Evolutionary conservation across 2,329 filamentous ascomycete genomes (phyloP).

Genomic region (Hypoxylon sp.): DNA sequence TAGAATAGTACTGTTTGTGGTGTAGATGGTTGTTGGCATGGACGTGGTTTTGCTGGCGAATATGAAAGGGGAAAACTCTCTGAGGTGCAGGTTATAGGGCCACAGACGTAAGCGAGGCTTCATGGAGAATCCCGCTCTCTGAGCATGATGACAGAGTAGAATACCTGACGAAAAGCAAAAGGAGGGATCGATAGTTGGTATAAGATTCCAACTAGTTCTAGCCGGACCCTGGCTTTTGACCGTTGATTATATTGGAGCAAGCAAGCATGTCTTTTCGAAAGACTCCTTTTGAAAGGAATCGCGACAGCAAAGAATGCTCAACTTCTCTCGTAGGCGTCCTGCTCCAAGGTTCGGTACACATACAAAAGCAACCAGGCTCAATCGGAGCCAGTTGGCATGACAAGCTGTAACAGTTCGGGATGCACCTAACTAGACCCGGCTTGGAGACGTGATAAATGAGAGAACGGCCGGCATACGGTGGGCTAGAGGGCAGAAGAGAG

Average conservation of each 20-base stretch:
- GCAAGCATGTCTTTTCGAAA: conserved; percentile 25
- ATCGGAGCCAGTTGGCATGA: conserved; percentile 33
- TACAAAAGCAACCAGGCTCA: conserved; percentile 22
- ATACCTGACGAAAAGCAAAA: conserved; percentile 11
- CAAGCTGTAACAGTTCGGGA: conserved; percentile 26
- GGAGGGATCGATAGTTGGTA: conserved; percentile 28
- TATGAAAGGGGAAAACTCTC: conserved; percentile 27
- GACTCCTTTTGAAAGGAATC: conserved; percentile 26
- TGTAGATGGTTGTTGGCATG: conserved; percentile 28
- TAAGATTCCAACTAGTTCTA: conserved; percentile 26
- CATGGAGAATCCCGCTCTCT: conserved; percentile 21
- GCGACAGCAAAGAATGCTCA: conserved; percentile 28
- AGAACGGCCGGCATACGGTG: conserved; percentile 38
- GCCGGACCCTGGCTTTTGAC: conserved; percentile 23
- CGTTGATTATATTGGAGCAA: conserved; percentile 33
- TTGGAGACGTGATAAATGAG: conserved; percentile 41
- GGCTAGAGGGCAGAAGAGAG: conserved; percentile 26
- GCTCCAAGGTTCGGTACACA: conserved; percentile 25
- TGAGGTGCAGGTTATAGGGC: conserved; percentile 35
- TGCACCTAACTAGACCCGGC: conserved; percentile 33
- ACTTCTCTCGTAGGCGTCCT: conserved; percentile 12
- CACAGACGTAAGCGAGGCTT: conserved; percentile 37
- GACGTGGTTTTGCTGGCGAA: conserved; percentile 25
- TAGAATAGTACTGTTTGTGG: conserved; percentile 38
- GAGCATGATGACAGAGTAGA: conserved; percentile 30